These are phyloP conservation scores for Penicillium psychrosexuale DNA, from an alignment of 2,329 filamentous ascomycete species.

Conservation along the genomic window DNA sequence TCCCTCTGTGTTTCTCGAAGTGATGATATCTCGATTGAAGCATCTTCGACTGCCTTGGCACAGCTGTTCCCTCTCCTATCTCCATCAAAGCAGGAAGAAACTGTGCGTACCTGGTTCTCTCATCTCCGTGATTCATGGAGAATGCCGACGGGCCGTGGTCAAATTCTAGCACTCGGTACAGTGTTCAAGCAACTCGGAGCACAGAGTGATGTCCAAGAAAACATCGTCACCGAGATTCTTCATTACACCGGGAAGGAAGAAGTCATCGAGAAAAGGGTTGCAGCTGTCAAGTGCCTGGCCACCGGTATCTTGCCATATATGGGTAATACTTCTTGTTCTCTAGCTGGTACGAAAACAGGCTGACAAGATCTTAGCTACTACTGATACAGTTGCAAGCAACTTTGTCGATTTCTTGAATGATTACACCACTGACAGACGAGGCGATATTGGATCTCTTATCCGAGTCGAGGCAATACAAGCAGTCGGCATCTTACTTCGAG, in stretches of 20 bases:
- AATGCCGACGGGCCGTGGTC: constrained; percentile 41
- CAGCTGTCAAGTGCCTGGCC: constrained; percentile 40
- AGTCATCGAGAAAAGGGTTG: constrained; percentile 42
- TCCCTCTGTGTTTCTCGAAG: constrained; percentile 40
- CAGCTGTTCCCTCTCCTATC: constrained; percentile 41
- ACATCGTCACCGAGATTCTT: constrained; percentile 35
- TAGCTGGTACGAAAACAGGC: not conserved
- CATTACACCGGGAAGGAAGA: constrained; percentile 37
- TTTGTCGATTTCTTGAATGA: constrained; percentile 63
- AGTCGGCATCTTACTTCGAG: constrained; percentile 45
- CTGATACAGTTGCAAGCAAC: constrained; percentile 27
- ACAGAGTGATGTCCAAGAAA: constrained; percentile 22
- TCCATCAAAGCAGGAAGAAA: constrained; percentile 29
- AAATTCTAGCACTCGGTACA: constrained; percentile 43
- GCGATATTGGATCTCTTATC: constrained; percentile 85
- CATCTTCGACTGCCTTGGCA: constrained; percentile 41
- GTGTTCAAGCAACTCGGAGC: constrained; percentile 36
- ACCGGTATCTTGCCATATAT: constrained; percentile 37
- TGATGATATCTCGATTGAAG: constrained; percentile 41
- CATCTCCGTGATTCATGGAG: constrained; percentile 37
- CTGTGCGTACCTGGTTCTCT: constrained; percentile 41
- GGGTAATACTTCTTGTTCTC: constrained; percentile 20
- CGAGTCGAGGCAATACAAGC: constrained; percentile 73
- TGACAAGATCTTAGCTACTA: constrained; percentile 30
- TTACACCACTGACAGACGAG: constrained; percentile 84